Evolutionary conservation across 192 early-diverging fungal species (phyloP), one percentile per base, ranked within the genome.

Genomic region (Podila verticillata): DNA sequence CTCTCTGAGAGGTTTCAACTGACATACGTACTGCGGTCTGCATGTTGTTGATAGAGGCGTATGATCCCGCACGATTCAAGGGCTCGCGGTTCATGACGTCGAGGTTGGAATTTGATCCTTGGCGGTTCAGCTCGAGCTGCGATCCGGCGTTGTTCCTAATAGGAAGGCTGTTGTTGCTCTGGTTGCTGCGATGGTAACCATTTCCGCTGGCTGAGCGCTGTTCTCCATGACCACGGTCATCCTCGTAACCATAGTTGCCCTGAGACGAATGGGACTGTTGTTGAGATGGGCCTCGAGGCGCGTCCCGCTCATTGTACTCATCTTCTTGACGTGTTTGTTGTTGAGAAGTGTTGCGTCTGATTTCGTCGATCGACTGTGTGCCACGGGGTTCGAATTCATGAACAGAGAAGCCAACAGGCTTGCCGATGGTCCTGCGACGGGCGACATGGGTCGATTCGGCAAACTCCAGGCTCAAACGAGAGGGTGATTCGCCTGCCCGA

Each of bases 381-480:
- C 51, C 63, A 20, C 22, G 69, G 24, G 44, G 7, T n/a, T 79
- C 75, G 5, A 71, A 3, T 1, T 72, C 75, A 0, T 60, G 77
- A 13, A 59, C 49, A 8, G 31, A 47, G 57, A 61, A 80, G 7
- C 70, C 70, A 29, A 65, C 63, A n/a, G 77, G 77, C 32, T 72
- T 80, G n/a, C 77, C 77, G 8, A 72, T 63, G 4, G 77, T 80
- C 39, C 70, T 56, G 22, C 77, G 77, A 51, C 77, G 77, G 0
- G 66, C 77, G 10, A 62, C 48, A 39, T 80, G 68, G 10, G 56
- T 68, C 1, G 65, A 29, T n/a, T 80, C 77, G 6, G 30, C 51
- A 34, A 72, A 56, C 7, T 68, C 67, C n/a, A 61, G 34, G 30
- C 63, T 68, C 39, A 68, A 26, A 26, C 49, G 35, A 36, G 66